Evolutionary conservation across 2,329 filamentous ascomycete genomes (phyloP).

Genomic region (Ophiognomonia clavigignenti-juglandacearum): DNA sequence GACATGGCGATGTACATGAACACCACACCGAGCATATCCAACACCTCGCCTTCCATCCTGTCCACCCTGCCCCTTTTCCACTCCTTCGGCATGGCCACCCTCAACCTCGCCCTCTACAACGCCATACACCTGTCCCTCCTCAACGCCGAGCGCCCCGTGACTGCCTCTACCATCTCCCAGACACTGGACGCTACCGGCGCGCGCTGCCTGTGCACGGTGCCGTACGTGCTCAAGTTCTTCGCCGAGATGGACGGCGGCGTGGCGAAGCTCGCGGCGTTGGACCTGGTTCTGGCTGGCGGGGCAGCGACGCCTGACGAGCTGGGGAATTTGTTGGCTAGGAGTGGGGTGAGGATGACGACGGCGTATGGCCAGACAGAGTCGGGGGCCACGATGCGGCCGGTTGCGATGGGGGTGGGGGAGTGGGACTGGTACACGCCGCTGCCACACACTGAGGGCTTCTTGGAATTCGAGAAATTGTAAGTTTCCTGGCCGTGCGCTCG

Average conservation of each 20-base stretch:
- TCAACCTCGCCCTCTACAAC: not conserved
- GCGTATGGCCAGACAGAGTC: slow-evolving; percentile 5
- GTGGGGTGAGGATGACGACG: not conserved
- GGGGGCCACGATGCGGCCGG: not conserved
- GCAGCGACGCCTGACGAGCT: slow-evolving; percentile 2
- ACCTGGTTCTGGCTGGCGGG: not conserved
- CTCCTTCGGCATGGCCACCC: not conserved
- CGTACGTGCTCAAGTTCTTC: slow-evolving; percentile 2
- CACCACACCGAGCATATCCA: no score
- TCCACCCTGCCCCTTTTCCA: slow-evolving; percentile 2
- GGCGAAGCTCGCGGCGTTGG: not conserved
- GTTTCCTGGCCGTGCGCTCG: not conserved
- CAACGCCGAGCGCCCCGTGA: slow-evolving; percentile 1
- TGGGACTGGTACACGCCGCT: slow-evolving; percentile 1
- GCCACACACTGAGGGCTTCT: not conserved
- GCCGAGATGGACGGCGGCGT: not conserved
- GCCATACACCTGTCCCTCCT: not conserved
- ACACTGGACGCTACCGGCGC: slow-evolving; percentile 1
- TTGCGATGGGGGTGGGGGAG: not conserved
- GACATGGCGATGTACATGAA: not conserved
- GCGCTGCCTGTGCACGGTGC: slow-evolving; percentile 1
- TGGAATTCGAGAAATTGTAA: slow-evolving; percentile 3
- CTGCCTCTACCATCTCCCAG: not conserved
- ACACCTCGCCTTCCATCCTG: not conserved
- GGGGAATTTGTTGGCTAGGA: not conserved